A percentile compares a stretch with the other conserved stretches of the same genome.
Evolutionary conservation across 768 basidiomycete species (phyloP).

Genomic region (Leccinum imitatum): DNA sequence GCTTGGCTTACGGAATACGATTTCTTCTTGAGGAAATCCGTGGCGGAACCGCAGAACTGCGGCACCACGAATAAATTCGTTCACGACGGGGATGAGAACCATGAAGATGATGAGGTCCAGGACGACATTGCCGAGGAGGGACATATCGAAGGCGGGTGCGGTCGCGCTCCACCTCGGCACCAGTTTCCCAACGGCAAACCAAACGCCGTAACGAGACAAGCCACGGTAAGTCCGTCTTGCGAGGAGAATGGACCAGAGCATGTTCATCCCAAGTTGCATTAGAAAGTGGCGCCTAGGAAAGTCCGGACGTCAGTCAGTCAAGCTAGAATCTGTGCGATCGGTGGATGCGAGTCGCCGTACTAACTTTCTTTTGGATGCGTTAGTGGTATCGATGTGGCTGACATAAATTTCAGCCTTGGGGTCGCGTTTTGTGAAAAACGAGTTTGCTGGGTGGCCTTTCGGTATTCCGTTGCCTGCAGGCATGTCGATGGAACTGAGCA

Average conservation of each 20-base stretch:
- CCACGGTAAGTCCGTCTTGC: constrained; percentile 23
- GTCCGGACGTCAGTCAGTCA: constrained; percentile 9
- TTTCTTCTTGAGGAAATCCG: constrained; percentile 29
- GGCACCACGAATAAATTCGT: constrained; percentile 20
- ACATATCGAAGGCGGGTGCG: constrained; percentile 15
- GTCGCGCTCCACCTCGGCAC: constrained; percentile 11
- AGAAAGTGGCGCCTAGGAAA: constrained; percentile 27
- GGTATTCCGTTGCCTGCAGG: constrained; percentile 26
- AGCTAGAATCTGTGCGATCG: not conserved
- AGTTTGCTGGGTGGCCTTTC: constrained; percentile 24
- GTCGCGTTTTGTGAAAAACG: constrained; percentile 21
- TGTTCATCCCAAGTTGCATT: constrained; percentile 26
- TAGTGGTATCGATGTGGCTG: constrained; percentile 28
- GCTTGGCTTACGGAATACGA: constrained; percentile 33
- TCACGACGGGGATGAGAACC: constrained; percentile 26
- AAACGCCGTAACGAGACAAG: constrained; percentile 29
- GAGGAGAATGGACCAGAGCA: constrained; percentile 26
- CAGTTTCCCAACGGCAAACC: constrained; percentile 26
- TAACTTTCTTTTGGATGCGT: constrained; percentile 20
- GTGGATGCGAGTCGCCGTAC: constrained; percentile 11
- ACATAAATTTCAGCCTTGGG: constrained; percentile 28
- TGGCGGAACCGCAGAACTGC: constrained; percentile 25
- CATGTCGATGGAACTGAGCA: constrained; percentile 19
- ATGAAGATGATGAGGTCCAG: constrained; percentile 29
- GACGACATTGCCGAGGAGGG: constrained; percentile 25